Evolutionary conservation across 257 asterid genomes (phyloP), one percentile per base, ranked within the genome.

Genomic region (Handroanthus guayacan): DNA sequence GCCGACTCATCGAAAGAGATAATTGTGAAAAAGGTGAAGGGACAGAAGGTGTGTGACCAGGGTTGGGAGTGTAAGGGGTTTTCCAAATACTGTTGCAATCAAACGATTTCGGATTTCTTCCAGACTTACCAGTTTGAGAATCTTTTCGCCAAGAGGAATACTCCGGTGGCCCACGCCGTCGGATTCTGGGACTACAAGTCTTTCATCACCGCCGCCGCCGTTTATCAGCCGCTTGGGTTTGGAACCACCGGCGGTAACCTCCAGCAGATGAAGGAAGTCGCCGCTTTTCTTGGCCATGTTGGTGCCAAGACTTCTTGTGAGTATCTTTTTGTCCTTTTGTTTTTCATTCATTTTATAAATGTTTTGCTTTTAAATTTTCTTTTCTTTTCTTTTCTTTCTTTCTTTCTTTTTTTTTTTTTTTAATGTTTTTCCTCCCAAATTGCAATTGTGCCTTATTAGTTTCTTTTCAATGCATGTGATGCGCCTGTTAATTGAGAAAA

Each of bases 211-310:
- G 97, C 96, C 77, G 84, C 97, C 73, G 74, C 99, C 63, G 0
- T 75, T 12, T 91, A 74, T 69, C 88, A 94, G 90, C 97, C 96
- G 25, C 84, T 61, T 6, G 99, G 99, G 17, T 94, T 94, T 57
- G 97, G 97, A 43, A 94, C 99, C 18, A 86, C 97, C 67, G 98
- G 97, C 67, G 92, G 93, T 31, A 79, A 79, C 69, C 52, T 80
- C 9, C 41, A 44, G 83, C 97, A 90, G 84, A 88, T 92, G 95
- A 84, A 68, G 81, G 99, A 94, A 71, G n/a, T 92, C 41, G 87
- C 90, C 44, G 97, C 98, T 56, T 89, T 94, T 71, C 84, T 95
- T 43, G 98, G 89, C 71, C 99, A 95, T 62, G 95, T 92, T 70
- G 99, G 94, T 20, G 84, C 91, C 84, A 87, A 78, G 61, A 92